phyloP scores from a whole-genome alignment of 805 yeast genomes.

The Zygosaccharomyces siamensis region DNA sequence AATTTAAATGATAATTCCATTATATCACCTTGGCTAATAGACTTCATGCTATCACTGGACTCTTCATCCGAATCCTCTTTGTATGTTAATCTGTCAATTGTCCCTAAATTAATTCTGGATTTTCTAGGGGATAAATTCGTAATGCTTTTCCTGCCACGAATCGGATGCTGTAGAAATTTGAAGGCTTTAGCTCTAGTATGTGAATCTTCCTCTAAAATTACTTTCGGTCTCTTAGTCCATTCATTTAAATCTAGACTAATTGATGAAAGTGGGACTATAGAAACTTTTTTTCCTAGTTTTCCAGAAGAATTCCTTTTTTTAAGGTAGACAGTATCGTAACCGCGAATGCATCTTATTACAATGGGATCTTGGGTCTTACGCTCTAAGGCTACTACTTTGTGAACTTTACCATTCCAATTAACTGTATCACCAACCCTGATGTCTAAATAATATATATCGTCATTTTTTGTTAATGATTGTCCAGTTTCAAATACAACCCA shows the following conservation, averaged over 20 bases:
- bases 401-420: slow-evolving; percentile 35
- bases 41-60: not conserved
- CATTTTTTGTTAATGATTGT: slow-evolving; percentile 15
- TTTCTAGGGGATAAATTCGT: slow-evolving; percentile 13
- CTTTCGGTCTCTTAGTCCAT: slow-evolving; percentile 36
- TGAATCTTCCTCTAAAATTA: slow-evolving; percentile 18
- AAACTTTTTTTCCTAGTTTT: slow-evolving; percentile 15
- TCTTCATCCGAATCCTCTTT: slow-evolving; percentile 14
- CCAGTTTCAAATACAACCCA: slow-evolving; percentile 25
- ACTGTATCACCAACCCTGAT: slow-evolving; percentile 54
- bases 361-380: slow-evolving; percentile 21
- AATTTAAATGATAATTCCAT: not conserved
- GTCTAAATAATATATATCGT: slow-evolving; percentile 45
- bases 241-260: slow-evolving; percentile 33
- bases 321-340: slow-evolving; percentile 48
- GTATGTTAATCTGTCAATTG: slow-evolving; percentile 4
- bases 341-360: slow-evolving; percentile 52
- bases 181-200: slow-evolving; percentile 14
- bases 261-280: slow-evolving; percentile 28
- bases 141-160: slow-evolving; percentile 22
- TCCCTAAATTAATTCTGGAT: slow-evolving; percentile 6
- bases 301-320: slow-evolving; percentile 27
- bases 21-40: not conserved
- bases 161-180: slow-evolving; percentile 17
- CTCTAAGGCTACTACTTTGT: slow-evolving; percentile 45